These are phyloP conservation scores for Falciphora oryzae DNA, from an alignment of 2,329 filamentous ascomycete species.

Conservation along the genomic window DNA sequence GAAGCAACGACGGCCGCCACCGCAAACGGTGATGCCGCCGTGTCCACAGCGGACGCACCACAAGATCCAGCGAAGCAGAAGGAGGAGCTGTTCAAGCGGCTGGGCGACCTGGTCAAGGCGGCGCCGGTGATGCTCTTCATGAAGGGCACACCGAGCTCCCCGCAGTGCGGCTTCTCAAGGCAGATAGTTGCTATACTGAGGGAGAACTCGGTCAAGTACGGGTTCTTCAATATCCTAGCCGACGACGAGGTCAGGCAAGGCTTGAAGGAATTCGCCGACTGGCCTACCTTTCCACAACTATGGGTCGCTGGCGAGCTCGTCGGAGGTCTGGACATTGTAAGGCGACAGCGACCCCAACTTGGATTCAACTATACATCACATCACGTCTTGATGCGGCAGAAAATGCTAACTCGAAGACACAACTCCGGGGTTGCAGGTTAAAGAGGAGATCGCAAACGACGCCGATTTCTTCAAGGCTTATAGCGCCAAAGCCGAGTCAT, in stretches of 20 bases:
- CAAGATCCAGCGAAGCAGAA: constrained; percentile 57
- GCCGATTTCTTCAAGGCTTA: constrained; percentile 76
- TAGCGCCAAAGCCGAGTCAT: constrained; percentile 39
- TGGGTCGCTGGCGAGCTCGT: constrained; percentile 89
- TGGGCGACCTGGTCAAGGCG: constrained; percentile 84
- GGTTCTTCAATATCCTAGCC: constrained; percentile 98
- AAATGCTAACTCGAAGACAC: not conserved
- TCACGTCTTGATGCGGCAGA: constrained; percentile 7
- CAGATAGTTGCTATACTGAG: constrained; percentile 82
- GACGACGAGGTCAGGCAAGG: constrained; percentile 97
- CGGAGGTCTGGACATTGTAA: constrained; percentile 91
- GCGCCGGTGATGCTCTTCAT: constrained; percentile 99
- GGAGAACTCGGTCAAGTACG: constrained; percentile 89
- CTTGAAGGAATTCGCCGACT: constrained; percentile 95
- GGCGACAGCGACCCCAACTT: constrained; percentile 27
- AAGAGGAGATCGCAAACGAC: constrained; percentile 84
- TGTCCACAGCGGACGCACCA: constrained; percentile 23
- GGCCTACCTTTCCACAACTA: constrained; percentile 95
- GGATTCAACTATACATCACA: not conserved
- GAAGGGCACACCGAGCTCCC: constrained; percentile 96
- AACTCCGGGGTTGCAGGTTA: constrained; percentile 54
- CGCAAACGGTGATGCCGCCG: constrained; percentile 29
- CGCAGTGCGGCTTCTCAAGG: constrained; percentile 92
- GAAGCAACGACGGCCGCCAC: constrained; percentile 29
- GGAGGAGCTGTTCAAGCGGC: constrained; percentile 76